These are phyloP conservation scores for Galeopsis tetrahit DNA, from an alignment of 257 asterid genomes.

Conservation along the genomic window DNA sequence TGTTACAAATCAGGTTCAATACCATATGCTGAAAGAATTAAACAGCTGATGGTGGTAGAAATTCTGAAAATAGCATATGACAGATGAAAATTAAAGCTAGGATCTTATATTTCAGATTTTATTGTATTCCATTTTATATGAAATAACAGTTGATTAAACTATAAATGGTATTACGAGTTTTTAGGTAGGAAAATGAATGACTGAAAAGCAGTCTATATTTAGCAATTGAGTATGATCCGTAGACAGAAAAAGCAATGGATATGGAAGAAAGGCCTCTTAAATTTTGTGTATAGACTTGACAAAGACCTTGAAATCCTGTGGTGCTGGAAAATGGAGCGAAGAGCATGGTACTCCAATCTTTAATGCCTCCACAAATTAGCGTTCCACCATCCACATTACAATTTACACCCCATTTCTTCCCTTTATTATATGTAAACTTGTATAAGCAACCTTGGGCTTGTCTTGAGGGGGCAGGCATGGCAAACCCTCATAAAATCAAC, in stretches of 20 bases:
- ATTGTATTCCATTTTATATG: too few relatives aligned
- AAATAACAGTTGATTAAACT: too few relatives aligned
- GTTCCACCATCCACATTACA: conserved; percentile 45
- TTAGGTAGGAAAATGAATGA: not conserved
- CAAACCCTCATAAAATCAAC: conserved; percentile 49
- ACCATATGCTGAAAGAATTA: not conserved
- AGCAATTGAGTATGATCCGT: conserved; percentile 27
- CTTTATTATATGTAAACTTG: not conserved
- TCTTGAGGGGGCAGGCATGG: conserved; percentile 60
- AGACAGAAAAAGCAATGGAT: conserved; percentile 1
- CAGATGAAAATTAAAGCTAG: too few relatives aligned
- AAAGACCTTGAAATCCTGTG: conserved; percentile 38
- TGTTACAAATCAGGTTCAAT: not conserved
- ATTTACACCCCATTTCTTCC: conserved; percentile 28
- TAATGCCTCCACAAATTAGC: conserved; percentile 33
- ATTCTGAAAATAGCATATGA: too few relatives aligned
- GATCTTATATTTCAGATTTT: not conserved
- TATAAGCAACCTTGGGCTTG: conserved; percentile 69
- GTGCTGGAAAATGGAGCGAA: conserved; percentile 39
- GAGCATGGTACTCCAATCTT: conserved; percentile 35
- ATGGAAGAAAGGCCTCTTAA: conserved; percentile 27
- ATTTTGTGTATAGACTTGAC: conserved; percentile 26
- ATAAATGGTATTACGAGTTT: not conserved
- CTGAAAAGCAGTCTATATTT: conserved; percentile 21
- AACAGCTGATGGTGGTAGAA: not conserved